Evolutionary conservation across 441 rosid species (phyloP).

Genomic region (Viola pubescens): DNA sequence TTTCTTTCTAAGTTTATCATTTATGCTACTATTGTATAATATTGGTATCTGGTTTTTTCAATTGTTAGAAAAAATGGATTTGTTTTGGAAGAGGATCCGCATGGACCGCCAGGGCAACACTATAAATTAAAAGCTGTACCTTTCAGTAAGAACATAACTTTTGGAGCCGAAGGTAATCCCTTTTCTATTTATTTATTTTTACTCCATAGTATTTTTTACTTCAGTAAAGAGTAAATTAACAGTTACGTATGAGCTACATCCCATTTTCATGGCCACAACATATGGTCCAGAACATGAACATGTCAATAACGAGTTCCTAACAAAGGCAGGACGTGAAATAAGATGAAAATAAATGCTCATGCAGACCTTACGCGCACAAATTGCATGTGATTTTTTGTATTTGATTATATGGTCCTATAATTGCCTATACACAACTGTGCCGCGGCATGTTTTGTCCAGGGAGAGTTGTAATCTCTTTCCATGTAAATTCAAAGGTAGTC

Average conservation of each 20-base stretch:
- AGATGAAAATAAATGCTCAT: no score
- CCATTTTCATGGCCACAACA: not conserved
- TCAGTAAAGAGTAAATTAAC: not conserved
- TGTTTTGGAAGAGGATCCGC: slow-evolving; percentile 69
- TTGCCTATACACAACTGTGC: not conserved
- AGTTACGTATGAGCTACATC: not conserved
- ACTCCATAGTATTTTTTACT: not conserved
- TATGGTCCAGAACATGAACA: not conserved
- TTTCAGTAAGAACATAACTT: slow-evolving; percentile 86
- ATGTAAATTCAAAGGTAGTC: no score
- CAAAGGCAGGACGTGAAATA: no score
- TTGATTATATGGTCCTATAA: not conserved
- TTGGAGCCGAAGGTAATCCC: slow-evolving; percentile 78
- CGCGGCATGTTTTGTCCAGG: not conserved
- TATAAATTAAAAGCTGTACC: slow-evolving; percentile 76
- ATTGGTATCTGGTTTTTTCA: slow-evolving; percentile 9
- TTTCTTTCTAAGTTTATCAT: not conserved
- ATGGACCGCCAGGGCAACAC: slow-evolving; percentile 66
- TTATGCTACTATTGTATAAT: slow-evolving; percentile 2
- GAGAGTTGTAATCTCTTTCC: not conserved
- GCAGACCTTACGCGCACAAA: no score
- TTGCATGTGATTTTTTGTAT: not conserved
- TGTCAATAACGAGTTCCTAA: no score
- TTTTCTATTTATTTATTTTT: slow-evolving; percentile 8
- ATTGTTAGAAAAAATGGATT: slow-evolving; percentile 82